Base-by-base conservation (phyloP, 768 basidiomycete genomes). In the Tulasnella sp. region DNA sequence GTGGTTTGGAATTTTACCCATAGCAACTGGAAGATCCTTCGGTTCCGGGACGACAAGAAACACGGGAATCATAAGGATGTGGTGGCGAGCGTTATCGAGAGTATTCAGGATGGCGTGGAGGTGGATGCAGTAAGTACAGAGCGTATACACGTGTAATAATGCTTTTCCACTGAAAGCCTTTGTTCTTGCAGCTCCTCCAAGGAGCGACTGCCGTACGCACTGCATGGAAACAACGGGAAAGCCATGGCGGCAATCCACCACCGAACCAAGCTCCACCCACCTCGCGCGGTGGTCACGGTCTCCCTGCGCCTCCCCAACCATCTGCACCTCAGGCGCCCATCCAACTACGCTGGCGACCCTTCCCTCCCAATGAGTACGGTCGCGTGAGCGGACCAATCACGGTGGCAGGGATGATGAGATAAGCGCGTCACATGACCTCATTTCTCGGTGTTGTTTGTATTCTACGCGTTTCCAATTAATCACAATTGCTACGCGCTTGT, bases 81-180 rank as follows among this genome's bases (percentile, higher is more conserved):
- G 71, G 94, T 98, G 63, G 88, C 92, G 72, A 92, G 90, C 75
- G 94, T 99, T 77, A 87, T 98, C 68, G 84, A 89, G 76, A 95
- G 90, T 76, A 98, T 99, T 74, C 86, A 87, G 59, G 96, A 98
- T 79, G 97, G 97, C 11, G 94, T 98, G 42, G 94, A 96, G 77
- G 90, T 91, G 77, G 88, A 93, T 44, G 83, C 83, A 75, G 96
- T 98, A 52, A 77, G 75, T 22, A 75, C 64, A n/a, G 26, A n/a
- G 39, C 17, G 9, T 32, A n/a, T 9, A 70, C 34, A n/a, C 22
- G 37, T 12, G 2, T n/a, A 17, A 36, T n/a, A 9, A n/a, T 73
- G 42, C 29, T 1, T 37, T 41, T 64, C 22, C n/a, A 22, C 1
- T n/a, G 36, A 34, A 71, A 22, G 26, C 52, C 40, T 64, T 37